Conservation (phyloP, 2,329 filamentous ascomycete species). For the Penicillium crustosum region DNA sequence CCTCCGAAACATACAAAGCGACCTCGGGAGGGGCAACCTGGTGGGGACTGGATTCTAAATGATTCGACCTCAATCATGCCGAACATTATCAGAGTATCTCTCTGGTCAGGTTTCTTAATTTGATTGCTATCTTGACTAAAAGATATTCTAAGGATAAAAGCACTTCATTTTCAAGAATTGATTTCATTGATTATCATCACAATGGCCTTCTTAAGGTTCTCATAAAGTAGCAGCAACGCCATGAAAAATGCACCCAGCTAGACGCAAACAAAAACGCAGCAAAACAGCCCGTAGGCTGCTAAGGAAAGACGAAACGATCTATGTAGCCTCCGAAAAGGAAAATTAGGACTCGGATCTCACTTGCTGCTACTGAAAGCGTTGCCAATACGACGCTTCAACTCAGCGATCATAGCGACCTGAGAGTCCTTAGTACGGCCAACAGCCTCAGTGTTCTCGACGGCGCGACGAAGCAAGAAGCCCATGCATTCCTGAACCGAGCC, state of each 20-base stretch:
- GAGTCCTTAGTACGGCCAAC: slow-evolving; percentile 53
- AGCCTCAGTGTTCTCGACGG: slow-evolving; percentile 71
- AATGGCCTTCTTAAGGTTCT: neutral
- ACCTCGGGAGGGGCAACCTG: slow-evolving; percentile 4
- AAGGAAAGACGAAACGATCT: slow-evolving; percentile 3
- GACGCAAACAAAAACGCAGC: slow-evolving; percentile 21
- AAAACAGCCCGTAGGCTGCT: slow-evolving; percentile 2
- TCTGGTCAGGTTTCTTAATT: neutral
- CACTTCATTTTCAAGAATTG: neutral
- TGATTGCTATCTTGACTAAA: neutral
- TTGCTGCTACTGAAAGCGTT: slow-evolving; percentile 24
- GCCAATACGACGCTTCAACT: slow-evolving; percentile 36
- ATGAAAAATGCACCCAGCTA: slow-evolving; percentile 27
- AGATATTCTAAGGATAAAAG: too few relatives aligned
- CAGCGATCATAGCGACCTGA: slow-evolving; percentile 38
- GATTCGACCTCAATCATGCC: neutral
- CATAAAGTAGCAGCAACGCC: slow-evolving; percentile 1
- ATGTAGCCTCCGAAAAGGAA: slow-evolving; percentile 1
- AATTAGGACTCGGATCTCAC: slow-evolving; percentile 9
- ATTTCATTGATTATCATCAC: slow-evolving; percentile 21
- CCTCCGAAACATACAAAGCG: neutral
- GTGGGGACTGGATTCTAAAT: neutral
- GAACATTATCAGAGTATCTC: neutral
- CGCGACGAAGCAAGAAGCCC: slow-evolving; percentile 62
- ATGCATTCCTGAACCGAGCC: slow-evolving; percentile 60